These are phyloP conservation scores for Niebla homalea DNA, from an alignment of 495 filamentous ascomycete genomes.

Conservation along the genomic window DNA sequence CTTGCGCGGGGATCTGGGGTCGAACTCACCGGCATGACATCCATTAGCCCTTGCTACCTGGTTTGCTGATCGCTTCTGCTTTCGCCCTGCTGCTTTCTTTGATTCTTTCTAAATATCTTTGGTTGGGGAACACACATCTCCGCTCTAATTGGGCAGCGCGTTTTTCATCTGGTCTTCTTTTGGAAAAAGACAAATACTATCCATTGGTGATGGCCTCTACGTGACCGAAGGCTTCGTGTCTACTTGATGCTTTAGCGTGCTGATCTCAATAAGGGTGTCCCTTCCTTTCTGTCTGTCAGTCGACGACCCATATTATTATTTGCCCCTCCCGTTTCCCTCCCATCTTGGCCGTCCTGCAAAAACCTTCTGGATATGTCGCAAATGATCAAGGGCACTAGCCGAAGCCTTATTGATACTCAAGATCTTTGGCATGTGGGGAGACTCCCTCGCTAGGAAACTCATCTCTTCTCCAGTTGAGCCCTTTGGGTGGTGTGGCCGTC, in stretches of 20 bases:
- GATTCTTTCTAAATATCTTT: no score
- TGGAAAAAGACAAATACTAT: not conserved
- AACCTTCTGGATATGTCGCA: no score
- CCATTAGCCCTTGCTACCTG: not conserved
- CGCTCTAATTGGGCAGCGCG: not conserved
- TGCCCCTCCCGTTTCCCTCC: not conserved
- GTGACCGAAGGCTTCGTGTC: not conserved
- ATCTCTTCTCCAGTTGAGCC: no score
- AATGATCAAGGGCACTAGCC: no score
- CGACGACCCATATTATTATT: not conserved
- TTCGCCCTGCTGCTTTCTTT: not conserved
- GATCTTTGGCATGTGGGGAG: no score
- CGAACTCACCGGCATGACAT: no score
- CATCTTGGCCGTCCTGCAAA: no score
- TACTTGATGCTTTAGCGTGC: not conserved
- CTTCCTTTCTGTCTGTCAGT: not conserved
- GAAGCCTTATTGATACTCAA: no score
- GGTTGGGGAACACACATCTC: not conserved
- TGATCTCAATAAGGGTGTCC: not conserved
- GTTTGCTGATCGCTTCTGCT: not conserved
- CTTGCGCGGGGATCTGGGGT: no score
- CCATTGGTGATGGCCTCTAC: not conserved
- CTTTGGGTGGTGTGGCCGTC: no score
- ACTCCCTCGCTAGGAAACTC: no score
- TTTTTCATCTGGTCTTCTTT: not conserved